Conservation (phyloP, 768 basidiomycete species). For the Psilocybe tampanensis region DNA sequence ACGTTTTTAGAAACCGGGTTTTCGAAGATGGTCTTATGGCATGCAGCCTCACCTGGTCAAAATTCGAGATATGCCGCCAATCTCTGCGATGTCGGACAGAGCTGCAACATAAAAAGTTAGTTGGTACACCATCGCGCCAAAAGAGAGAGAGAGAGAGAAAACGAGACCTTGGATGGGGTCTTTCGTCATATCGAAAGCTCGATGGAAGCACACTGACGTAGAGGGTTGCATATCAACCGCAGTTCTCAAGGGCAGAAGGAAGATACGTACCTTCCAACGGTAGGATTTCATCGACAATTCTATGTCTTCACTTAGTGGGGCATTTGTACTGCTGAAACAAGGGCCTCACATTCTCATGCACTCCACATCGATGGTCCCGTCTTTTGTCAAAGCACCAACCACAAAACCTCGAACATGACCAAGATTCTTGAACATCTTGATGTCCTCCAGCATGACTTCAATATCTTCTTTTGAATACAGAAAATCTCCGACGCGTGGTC, state of each 20-base stretch:
- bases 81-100: slow-evolving; percentile 48
- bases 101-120: slow-evolving; percentile 33
- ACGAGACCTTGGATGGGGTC: slow-evolving; percentile 61
- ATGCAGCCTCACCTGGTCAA: slow-evolving; percentile 64
- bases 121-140: too few species aligned
- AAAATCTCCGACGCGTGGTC: slow-evolving; percentile 82
- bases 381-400: slow-evolving; percentile 58
- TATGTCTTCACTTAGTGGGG: slow-evolving; percentile 21
- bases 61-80: slow-evolving; percentile 72
- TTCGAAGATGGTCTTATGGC: background rate
- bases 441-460: slow-evolving; percentile 76
- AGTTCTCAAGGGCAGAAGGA: background rate
- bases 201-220: slow-evolving; percentile 74
- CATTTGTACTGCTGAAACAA: background rate
- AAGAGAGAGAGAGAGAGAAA: too few species aligned
- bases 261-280: slow-evolving; percentile 61
- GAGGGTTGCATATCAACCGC: background rate
- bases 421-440: slow-evolving; percentile 56
- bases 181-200: slow-evolving; percentile 76
- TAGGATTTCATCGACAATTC: slow-evolving; percentile 57
- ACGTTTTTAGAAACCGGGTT: background rate
- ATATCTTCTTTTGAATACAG: slow-evolving; percentile 68
- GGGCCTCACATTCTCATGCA: slow-evolving; percentile 55
- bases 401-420: slow-evolving; percentile 65
- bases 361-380: slow-evolving; percentile 61